phyloP scores from a whole-genome alignment of 192 early-diverging fungal genomes.

The Ramicandelaber brevisporus region DNA sequence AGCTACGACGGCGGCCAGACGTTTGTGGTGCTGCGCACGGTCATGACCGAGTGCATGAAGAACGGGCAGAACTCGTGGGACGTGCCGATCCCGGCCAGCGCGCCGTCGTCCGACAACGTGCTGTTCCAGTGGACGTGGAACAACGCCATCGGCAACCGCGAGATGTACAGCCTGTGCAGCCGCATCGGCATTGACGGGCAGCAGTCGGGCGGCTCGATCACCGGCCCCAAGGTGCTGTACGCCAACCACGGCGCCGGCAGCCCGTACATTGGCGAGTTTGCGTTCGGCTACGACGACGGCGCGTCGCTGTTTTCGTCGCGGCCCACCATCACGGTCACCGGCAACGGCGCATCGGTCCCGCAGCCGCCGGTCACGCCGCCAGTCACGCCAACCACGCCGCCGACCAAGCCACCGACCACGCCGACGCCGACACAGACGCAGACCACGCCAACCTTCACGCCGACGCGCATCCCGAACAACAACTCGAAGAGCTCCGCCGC shows the following conservation, averaged over 20 bases:
- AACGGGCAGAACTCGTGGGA: constrained; percentile 3
- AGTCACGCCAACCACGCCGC: too few species aligned
- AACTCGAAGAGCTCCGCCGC: too few species aligned
- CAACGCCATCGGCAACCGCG: constrained; percentile 36
- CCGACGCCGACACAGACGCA: too few species aligned
- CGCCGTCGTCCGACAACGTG: constrained; percentile 12
- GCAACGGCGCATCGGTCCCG: constrained; percentile 5
- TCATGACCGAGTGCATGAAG: constrained; percentile 17
- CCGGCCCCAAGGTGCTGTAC: constrained; percentile 21
- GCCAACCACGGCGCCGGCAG: constrained; percentile 21
- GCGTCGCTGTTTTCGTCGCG: constrained; percentile 7
- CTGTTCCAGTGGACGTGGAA: constrained; percentile 43
- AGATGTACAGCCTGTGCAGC: constrained; percentile 55
- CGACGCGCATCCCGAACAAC: too few species aligned
- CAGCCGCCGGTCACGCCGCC: too few species aligned
- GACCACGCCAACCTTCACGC: too few species aligned
- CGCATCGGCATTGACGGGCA: constrained; percentile 30
- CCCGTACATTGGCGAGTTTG: constrained; percentile 23
- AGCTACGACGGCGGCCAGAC: constrained; percentile 25
- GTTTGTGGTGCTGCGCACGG: constrained; percentile 21
- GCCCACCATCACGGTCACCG: constrained; percentile 10
- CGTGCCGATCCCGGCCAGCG: constrained; percentile 2
- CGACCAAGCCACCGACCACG: too few species aligned
- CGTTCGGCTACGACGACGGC: constrained; percentile 9
- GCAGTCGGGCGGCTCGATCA: constrained; percentile 6